These are phyloP conservation scores for Leccinum boreale DNA, from an alignment of 768 basidiomycete species.

Conservation along the genomic window DNA sequence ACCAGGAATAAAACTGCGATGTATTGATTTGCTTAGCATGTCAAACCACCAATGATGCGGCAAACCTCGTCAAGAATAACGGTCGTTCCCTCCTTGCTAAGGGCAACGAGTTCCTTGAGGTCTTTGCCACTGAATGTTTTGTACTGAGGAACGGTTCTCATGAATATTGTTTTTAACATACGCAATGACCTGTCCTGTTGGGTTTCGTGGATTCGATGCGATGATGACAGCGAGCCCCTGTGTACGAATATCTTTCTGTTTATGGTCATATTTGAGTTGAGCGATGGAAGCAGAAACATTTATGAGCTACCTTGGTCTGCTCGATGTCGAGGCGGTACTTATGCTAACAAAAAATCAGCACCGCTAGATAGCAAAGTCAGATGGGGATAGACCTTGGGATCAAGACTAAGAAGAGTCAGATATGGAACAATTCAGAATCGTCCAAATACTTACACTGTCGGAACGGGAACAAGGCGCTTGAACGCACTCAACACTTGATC, in stretches of 20 bases:
- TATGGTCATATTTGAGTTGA: not conserved
- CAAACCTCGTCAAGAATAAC: slow-evolving; percentile 79
- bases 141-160: slow-evolving; percentile 6
- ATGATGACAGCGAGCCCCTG: slow-evolving; percentile 85
- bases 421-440: not conserved
- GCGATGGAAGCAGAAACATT: not conserved
- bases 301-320: slow-evolving; percentile 59
- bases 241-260: slow-evolving; percentile 70
- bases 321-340: slow-evolving; percentile 79
- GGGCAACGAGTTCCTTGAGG: slow-evolving; percentile 71
- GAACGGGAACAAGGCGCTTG: slow-evolving; percentile 86
- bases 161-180: slow-evolving; percentile 27
- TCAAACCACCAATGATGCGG: not conserved
- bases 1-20: slow-evolving; percentile 64
- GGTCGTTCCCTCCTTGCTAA: slow-evolving; percentile 77
- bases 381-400: slow-evolving; percentile 37
- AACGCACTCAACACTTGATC: slow-evolving; percentile 84
- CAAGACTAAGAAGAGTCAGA: slow-evolving; percentile 35
- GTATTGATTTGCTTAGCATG: not conserved
- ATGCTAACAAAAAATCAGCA: slow-evolving; percentile 32
- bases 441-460: slow-evolving; percentile 65
- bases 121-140: slow-evolving; percentile 62
- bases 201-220: slow-evolving; percentile 94
- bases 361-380: not conserved
- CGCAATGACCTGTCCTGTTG: slow-evolving; percentile 87